Percentiles rank a stretch among this genome's conserved stretches.
These are phyloP conservation scores for Phytophthora tubulina DNA, from an alignment of 352 stramenopile genomes.

Conservation along the genomic window DNA sequence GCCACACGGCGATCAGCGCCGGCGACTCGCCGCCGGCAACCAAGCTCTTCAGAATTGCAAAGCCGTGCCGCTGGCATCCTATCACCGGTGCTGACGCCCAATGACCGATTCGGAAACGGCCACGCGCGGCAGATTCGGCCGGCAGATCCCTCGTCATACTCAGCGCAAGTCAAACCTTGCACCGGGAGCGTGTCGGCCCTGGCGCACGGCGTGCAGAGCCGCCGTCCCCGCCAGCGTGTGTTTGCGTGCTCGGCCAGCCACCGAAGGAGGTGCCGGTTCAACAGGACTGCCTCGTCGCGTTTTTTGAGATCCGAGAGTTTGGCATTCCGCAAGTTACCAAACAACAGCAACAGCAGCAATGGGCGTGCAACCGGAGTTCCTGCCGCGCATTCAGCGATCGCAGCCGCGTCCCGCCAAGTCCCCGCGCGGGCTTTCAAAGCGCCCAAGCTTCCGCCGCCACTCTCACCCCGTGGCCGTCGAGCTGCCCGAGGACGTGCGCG, in stretches of 20 bases:
- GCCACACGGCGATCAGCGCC: not conserved
- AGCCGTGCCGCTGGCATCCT: conserved; percentile 12
- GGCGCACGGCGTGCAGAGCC: conserved; percentile 23
- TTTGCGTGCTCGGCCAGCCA: conserved; percentile 9
- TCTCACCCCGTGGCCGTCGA: conserved; percentile 24
- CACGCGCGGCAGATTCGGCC: conserved; percentile 21
- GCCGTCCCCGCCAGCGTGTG: not conserved
- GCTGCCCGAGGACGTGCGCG: conserved; percentile 49
- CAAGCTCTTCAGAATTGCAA: conserved; percentile 26
- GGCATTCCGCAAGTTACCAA: conserved; percentile 43
- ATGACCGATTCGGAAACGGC: conserved; percentile 10
- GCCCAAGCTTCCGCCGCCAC: conserved; percentile 37
- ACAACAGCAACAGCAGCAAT: conserved; percentile 28
- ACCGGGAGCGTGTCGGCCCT: conserved; percentile 23
- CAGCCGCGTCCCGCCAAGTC: conserved; percentile 32
- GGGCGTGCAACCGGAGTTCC: conserved; percentile 37
- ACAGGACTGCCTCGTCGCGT: conserved; percentile 44
- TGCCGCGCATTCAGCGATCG: conserved; percentile 39
- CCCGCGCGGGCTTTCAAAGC: conserved; percentile 37
- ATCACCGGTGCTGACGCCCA: conserved; percentile 8
- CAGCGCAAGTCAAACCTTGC: conserved; percentile 22
- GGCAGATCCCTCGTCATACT: conserved; percentile 32
- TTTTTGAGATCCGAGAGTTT: conserved; percentile 31
- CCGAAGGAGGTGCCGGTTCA: conserved; percentile 19
- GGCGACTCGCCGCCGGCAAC: conserved; percentile 2